These are phyloP conservation scores for Hemileccinum rubropunctum DNA, from an alignment of 768 basidiomycete genomes.

Conservation along the genomic window DNA sequence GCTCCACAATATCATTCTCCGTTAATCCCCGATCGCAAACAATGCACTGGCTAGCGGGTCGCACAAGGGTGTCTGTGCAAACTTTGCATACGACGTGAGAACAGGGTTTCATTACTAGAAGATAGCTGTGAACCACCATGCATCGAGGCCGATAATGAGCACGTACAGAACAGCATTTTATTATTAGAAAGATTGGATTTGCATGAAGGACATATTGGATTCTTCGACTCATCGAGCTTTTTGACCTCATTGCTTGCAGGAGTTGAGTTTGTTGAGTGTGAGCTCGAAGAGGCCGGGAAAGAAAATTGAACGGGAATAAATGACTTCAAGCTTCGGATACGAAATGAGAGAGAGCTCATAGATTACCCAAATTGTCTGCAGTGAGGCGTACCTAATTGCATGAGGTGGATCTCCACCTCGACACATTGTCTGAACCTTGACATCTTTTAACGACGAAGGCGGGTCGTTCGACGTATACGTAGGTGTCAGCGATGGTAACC, in stretches of 20 bases:
- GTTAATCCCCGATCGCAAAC: slow-evolving; percentile 71
- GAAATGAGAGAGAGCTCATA: slow-evolving; percentile 1
- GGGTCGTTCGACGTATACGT: slow-evolving; percentile 63
- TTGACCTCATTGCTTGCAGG: slow-evolving; percentile 37
- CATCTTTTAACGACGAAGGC: slow-evolving; percentile 67
- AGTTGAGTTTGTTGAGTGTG: slow-evolving; percentile 38
- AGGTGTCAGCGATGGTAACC: slow-evolving; percentile 92
- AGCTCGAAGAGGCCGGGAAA: slow-evolving; percentile 39
- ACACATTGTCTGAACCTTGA: slow-evolving; percentile 88
- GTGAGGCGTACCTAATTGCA: slow-evolving; percentile 60
- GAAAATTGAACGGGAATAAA: slow-evolving; percentile 82
- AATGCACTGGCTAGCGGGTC: slow-evolving; percentile 76
- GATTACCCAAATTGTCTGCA: background rate
- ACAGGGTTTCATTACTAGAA: slow-evolving; percentile 77
- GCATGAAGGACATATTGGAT: slow-evolving; percentile 85
- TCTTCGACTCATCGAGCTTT: slow-evolving; percentile 50
- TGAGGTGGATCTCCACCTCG: slow-evolving; percentile 79
- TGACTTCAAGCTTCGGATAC: slow-evolving; percentile 64
- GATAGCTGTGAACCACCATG: background rate
- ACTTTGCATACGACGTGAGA: slow-evolving; percentile 90
- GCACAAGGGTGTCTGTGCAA: slow-evolving; percentile 85
- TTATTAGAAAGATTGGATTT: slow-evolving; percentile 83
- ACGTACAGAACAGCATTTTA: slow-evolving; percentile 64
- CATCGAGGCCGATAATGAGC: background rate
- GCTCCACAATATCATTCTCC: slow-evolving; percentile 74